phyloP scores from a whole-genome alignment of 495 filamentous ascomycete genomes.

The Neurospora sublineolata region DNA sequence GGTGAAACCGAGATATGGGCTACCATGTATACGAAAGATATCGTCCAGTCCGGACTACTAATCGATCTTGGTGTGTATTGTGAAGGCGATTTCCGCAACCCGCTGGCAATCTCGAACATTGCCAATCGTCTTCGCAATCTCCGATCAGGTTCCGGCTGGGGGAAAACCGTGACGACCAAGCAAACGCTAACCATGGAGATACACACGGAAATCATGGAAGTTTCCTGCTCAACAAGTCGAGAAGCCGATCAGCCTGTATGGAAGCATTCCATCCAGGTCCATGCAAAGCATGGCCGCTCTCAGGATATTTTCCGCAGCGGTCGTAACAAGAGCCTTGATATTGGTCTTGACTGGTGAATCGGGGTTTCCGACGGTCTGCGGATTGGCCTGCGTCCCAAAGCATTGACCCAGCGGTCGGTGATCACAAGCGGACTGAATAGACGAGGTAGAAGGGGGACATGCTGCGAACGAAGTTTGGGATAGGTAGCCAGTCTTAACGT shows the following conservation, averaged over 20 bases:
- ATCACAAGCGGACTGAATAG: neutral
- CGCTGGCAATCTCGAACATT: neutral
- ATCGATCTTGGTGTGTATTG: neutral
- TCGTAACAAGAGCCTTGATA: neutral
- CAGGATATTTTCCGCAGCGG: neutral
- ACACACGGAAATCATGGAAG: neutral
- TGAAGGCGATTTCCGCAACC: neutral
- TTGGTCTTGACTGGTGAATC: neutral
- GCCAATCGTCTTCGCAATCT: neutral
- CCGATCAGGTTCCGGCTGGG: neutral
- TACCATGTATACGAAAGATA: neutral
- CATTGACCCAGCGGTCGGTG: neutral
- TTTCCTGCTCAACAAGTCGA: neutral
- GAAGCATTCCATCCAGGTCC: neutral
- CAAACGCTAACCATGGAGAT: neutral
- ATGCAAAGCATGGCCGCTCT: neutral
- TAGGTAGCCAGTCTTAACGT: neutral
- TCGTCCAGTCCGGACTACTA: neutral
- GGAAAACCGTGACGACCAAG: neutral
- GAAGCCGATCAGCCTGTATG: neutral
- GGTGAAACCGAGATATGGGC: neutral
- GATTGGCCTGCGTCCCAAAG: neutral
- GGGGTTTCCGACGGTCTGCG: neutral
- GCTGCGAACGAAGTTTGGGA: neutral
- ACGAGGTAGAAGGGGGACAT: neutral